Evolutionary conservation across 1,139 yeast species (phyloP), one percentile per base, ranked within the genome.

Genomic region (Debaryomyces udenii): DNA sequence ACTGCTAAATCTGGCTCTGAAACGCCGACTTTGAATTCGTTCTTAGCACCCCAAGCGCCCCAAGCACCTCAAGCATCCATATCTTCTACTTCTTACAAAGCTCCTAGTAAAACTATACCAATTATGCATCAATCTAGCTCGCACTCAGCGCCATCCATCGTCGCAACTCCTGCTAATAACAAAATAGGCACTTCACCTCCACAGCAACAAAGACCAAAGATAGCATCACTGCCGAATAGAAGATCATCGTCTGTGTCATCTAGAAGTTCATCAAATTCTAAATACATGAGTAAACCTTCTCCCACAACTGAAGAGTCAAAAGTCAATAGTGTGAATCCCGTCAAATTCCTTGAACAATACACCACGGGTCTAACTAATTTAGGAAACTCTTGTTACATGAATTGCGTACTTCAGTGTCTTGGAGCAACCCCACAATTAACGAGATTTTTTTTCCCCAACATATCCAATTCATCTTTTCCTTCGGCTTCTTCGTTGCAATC

Each of bases 331-430:
- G 34, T 47, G 1, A 52, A 49, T 41, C 56, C 64, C 2, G 42
- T 48, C 2, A 56, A 53, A 24, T 61, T 66, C 41, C 55, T 68
- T 9, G 65, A 64, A 34, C 64, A 61, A 39, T 68, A 66, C 45
- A 52, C 70, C 3, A 73, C 78, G 0, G 96, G 97, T 0, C 68
- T 93, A 27, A 76, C 76, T 38, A 93, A 93, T 56, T 72, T 87
- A 48, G 97, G 98, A 1, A 93, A 90, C 55, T 86, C 96, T 0
- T 93, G 99, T 62, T 93, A 93, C 61, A 85, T 93, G 83, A 93
- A 93, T 62, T 87, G 96, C 54, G 78, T 93, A 43, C 64, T 93
- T 13, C 99, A 93, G 62, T 91, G 98, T 57, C 66, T 93, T 27
- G 76, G 64, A 4, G 78, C 68, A 9, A 72, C 67, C 17, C 76